Evolutionary conservation across 2,329 filamentous ascomycete genomes (phyloP).

Genomic region (Arthroderma uncinatum): DNA sequence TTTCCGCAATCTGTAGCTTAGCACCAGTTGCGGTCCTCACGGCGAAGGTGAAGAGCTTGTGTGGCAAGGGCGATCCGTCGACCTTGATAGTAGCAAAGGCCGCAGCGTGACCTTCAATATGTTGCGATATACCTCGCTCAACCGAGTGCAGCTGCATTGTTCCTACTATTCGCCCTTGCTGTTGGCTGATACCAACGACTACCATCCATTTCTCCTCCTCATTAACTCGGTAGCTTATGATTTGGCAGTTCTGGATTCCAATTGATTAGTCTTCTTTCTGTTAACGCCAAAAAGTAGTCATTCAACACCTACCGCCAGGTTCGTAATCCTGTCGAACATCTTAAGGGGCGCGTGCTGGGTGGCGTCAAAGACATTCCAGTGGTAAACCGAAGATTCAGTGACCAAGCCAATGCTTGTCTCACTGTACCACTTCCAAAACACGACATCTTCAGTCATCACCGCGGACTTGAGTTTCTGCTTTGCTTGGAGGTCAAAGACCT

Average conservation of each 20-base stretch:
- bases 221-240: constrained; percentile 98
- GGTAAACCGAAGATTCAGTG: constrained; percentile 81
- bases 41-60: constrained; percentile 93
- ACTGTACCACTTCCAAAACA: constrained; percentile 99
- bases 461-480: constrained; percentile 96
- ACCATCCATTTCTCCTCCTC: constrained; percentile 97
- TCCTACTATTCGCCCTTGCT: constrained; percentile 85
- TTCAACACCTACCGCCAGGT: constrained; percentile 58
- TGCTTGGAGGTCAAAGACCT: constrained; percentile 89
- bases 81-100: constrained; percentile 82
- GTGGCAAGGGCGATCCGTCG: constrained; percentile 79
- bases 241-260: constrained; percentile 67
- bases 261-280: constrained; percentile 1
- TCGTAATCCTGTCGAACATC: constrained; percentile 87
- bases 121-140: constrained; percentile 91
- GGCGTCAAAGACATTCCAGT: constrained; percentile 93
- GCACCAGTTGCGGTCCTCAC: constrained; percentile 80
- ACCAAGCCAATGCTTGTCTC: constrained; percentile 79
- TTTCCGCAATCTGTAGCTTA: constrained; percentile 95
- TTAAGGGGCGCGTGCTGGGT: constrained; percentile 71
- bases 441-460: constrained; percentile 91
- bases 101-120: constrained; percentile 93
- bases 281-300: not conserved
- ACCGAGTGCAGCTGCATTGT: constrained; percentile 96
- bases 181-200: constrained; percentile 87